Conservation (phyloP, 1,284 basidiomycete species). For the Malassezia caprae region DNA sequence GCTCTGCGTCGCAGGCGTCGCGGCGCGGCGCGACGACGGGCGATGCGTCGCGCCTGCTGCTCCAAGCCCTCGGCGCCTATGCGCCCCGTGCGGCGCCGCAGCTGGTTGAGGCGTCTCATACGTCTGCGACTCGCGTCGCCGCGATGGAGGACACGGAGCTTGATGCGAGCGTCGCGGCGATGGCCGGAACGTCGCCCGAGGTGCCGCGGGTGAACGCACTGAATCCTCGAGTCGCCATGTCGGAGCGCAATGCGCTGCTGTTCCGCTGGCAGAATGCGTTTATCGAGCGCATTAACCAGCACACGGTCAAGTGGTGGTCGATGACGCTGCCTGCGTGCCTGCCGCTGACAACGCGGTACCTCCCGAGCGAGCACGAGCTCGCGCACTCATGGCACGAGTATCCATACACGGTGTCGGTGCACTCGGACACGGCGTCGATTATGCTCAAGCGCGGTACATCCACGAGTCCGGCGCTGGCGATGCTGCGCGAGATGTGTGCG, state of each 20-base stretch:
- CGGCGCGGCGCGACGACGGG: not conserved
- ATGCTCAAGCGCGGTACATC: slow-evolving; percentile 51
- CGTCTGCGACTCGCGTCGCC: not conserved
- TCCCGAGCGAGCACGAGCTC: slow-evolving; percentile 41
- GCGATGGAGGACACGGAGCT: not conserved
- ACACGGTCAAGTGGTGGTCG: slow-evolving; percentile 85
- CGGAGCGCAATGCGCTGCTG: slow-evolving; percentile 18
- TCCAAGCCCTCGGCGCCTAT: not conserved
- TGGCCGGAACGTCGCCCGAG: not conserved
- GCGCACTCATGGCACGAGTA: slow-evolving; percentile 42
- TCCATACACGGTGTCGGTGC: slow-evolving; percentile 40
- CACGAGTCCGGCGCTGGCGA: slow-evolving; percentile 59
- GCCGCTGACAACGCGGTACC: slow-evolving; percentile 73
- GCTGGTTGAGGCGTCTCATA: not conserved
- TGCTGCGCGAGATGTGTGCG: slow-evolving; percentile 87
- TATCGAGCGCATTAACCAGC: slow-evolving; percentile 64
- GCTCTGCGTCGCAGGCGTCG: not conserved
- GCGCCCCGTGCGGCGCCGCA: not conserved
- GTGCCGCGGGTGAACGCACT: not conserved
- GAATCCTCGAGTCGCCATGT: not conserved
- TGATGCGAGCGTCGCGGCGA: not conserved
- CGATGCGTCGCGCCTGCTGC: not conserved
- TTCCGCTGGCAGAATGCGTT: slow-evolving; percentile 68
- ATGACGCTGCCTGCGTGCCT: slow-evolving; percentile 60
- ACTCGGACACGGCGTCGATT: slow-evolving; percentile 39